Percentiles rank a stretch among this genome's conserved stretches.
These are phyloP conservation scores for Penicillium sp. DNA, from an alignment of 2,329 filamentous ascomycete species.

Conservation along the genomic window DNA sequence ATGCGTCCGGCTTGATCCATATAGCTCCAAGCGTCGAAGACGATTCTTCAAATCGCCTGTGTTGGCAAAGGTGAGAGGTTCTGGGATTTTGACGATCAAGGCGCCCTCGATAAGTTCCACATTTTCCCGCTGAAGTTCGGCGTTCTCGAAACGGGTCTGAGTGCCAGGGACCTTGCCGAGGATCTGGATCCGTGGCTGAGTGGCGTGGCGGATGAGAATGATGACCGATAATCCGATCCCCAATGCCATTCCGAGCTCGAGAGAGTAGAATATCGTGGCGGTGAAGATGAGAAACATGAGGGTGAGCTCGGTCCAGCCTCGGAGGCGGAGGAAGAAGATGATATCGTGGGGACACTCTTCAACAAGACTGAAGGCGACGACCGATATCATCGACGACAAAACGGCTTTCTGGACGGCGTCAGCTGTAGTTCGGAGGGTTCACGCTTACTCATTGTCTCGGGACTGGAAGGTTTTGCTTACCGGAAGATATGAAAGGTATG, in stretches of 20 bases:
- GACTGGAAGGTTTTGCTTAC: slow-evolving; percentile 48
- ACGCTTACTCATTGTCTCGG: too few species aligned
- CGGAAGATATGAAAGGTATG: slow-evolving; percentile 93
- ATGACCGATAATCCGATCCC: slow-evolving; percentile 87
- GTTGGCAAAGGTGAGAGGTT: slow-evolving; percentile 94
- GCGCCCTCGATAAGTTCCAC: slow-evolving; percentile 89
- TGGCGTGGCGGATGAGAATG: slow-evolving; percentile 83
- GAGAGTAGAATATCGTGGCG: slow-evolving; percentile 89
- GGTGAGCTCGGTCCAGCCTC: slow-evolving; percentile 75
- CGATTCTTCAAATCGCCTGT: slow-evolving; percentile 85
- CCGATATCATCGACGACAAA: slow-evolving; percentile 86
- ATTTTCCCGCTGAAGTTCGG: slow-evolving; percentile 63
- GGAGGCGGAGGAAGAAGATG: slow-evolving; percentile 77
- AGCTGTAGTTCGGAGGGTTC: not conserved
- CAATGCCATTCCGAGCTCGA: slow-evolving; percentile 87
- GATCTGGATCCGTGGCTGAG: slow-evolving; percentile 91
- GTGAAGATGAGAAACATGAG: slow-evolving; percentile 89
- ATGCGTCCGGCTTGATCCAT: slow-evolving; percentile 79
- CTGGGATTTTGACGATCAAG: slow-evolving; percentile 94
- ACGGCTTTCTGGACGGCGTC: slow-evolving; percentile 67
- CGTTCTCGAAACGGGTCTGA: slow-evolving; percentile 72
- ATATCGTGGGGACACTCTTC: slow-evolving; percentile 94
- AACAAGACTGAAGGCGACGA: slow-evolving; percentile 88
- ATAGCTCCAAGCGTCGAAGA: slow-evolving; percentile 75
- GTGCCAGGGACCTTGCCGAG: slow-evolving; percentile 82